Base-by-base conservation (phyloP, 2,329 filamentous ascomycete genomes). In the Didymella arachidicola region DNA sequence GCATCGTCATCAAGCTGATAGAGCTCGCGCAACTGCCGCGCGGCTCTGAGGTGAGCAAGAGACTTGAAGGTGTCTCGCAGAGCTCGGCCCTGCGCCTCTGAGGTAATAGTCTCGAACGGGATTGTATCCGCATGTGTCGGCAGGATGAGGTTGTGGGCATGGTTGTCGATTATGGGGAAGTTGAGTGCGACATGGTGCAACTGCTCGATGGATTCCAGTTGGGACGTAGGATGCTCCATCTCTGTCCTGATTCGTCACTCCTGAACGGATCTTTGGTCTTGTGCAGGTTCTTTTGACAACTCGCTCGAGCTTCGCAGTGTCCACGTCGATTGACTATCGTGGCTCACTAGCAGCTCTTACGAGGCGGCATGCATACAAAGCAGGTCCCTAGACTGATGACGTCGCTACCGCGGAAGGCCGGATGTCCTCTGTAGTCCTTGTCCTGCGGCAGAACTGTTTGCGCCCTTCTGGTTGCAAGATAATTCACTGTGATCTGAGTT, bases 71-170 rank as follows among this genome's bases (percentile, higher is more conserved):
- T 84, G 56, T 89, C 85, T 41, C 84, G 74, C 27, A 94, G 79
- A 12, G 91, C 90, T 56, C 85, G 80, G 7, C 88, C 90, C 57
- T 85, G 80, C 1, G 91, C 92, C 79, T 95, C 91, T 7, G 89
- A 89, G 1, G 87, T 86, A 62, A 93, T 88, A 43, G 86, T 83
- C 46, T 87, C 81, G 19, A 88, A 81, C 7, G 84, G 81, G 53
- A 85, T 79, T 22, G 80, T 80, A 57, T 77, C 74, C 27, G 84
- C 73, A 11, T 81, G 75, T 19, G 80, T 77, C 7, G 79, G 78
- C 36, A 83, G 83, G 10, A 92, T 82, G 1, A 92, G 80, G 27
- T 89, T 89, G 64, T 91, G 89, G 2, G 87, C 88, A 70, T 92
- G 89, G 66, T 90, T 86, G 77, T 92, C 89, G 73, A 92, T 87